Percentiles rank a stretch among this genome's conserved stretches.
phyloP scores from a whole-genome alignment of 2,329 filamentous ascomycete species.

The Hortaea sp. region DNA sequence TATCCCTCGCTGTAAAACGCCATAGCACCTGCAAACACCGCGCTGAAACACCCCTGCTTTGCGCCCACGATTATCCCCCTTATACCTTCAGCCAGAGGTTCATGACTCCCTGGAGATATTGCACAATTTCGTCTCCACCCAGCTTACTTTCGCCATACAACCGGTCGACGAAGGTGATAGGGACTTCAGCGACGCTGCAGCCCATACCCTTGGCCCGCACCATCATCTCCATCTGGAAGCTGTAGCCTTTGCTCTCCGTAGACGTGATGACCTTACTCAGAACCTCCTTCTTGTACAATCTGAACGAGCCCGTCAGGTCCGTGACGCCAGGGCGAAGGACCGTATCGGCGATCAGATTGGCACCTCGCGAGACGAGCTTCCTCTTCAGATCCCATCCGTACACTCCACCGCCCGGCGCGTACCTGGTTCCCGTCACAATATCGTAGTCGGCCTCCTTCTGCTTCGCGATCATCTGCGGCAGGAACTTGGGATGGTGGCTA shows the following conservation, averaged over 20 bases:
- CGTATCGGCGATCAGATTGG: conserved; percentile 93
- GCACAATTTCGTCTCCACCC: conserved; percentile 87
- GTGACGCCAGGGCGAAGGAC: conserved; percentile 87
- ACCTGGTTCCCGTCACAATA: conserved; percentile 93
- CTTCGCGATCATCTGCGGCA: conserved; percentile 79
- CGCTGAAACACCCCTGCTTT: too few relatives aligned
- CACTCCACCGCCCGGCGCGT: conserved; percentile 75
- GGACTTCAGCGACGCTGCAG: conserved; percentile 85
- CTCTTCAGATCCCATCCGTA: conserved; percentile 91
- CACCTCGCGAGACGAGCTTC: conserved; percentile 68
- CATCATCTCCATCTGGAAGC: conserved; percentile 99
- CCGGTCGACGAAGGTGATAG: conserved; percentile 91
- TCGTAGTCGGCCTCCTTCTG: conserved; percentile 76
- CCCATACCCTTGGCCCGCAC: conserved; percentile 94
- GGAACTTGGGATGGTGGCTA: conserved; percentile 98
- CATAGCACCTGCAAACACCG: too few relatives aligned
- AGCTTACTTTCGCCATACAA: conserved; percentile 94
- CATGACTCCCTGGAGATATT: conserved; percentile 67
- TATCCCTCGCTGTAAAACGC: too few relatives aligned
- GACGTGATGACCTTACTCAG: conserved; percentile 80
- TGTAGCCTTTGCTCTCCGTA: conserved; percentile 94
- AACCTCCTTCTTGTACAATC: conserved; percentile 85
- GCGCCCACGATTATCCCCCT: neutral
- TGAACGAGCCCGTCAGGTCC: conserved; percentile 88
- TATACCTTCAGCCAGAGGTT: conserved; percentile 41